A percentile compares a stretch with the other conserved stretches of the same genome.
phyloP scores from a whole-genome alignment of 2,329 filamentous ascomycete genomes.

The Fusarium illudens region DNA sequence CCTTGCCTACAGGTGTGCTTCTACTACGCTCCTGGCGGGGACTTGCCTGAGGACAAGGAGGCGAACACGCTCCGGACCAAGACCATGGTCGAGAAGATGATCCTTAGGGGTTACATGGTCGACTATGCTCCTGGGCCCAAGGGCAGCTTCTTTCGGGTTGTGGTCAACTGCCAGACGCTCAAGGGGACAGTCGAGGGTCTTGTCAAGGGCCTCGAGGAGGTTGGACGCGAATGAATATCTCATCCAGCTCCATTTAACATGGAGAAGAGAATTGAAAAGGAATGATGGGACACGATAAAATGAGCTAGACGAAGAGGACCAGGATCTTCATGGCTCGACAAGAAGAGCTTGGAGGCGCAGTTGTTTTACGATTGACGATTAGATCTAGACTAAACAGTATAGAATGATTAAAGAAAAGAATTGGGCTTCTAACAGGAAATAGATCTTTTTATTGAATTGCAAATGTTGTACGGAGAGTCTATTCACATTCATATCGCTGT shows the following conservation, averaged over 20 bases:
- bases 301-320: background rate
- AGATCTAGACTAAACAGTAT: background rate
- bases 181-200: conserved; percentile 61
- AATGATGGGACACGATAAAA: background rate
- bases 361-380: background rate
- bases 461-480: too few species aligned
- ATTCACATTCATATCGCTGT: background rate
- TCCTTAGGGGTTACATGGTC: conserved; percentile 65
- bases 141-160: conserved; percentile 67
- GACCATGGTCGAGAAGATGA: conserved; percentile 57
- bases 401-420: background rate
- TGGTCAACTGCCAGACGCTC: conserved; percentile 66
- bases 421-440: background rate
- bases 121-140: conserved; percentile 66
- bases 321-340: background rate
- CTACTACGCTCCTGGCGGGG: conserved; percentile 73
- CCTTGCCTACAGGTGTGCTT: conserved; percentile 96
- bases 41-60: conserved; percentile 52
- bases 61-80: conserved; percentile 61
- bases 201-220: conserved; percentile 61
- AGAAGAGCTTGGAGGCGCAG: background rate
- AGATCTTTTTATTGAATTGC: background rate
- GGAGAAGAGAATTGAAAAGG: background rate
- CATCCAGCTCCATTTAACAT: background rate
- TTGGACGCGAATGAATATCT: conserved; percentile 45